phyloP scores from a whole-genome alignment of 257 asterid genomes.

The Ilex asprella region DNA sequence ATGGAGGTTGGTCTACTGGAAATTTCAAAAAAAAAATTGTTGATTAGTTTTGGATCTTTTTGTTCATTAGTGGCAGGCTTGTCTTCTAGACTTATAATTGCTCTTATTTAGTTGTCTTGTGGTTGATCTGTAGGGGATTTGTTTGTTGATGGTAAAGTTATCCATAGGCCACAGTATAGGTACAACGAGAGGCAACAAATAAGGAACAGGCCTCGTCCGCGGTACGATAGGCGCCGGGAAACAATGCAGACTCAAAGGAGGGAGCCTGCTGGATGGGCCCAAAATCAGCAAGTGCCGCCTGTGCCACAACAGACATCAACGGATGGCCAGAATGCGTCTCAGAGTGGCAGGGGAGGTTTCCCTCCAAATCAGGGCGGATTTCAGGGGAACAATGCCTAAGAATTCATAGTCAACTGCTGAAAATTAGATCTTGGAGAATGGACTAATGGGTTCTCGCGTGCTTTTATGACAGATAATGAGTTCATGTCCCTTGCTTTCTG shows the following conservation, averaged over 20 bases:
- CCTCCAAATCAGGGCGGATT: conserved; percentile 15
- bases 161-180: conserved; percentile 71
- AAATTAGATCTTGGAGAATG: too few species aligned
- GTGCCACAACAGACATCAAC: conserved; percentile 16
- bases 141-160: conserved; percentile 70
- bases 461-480: too few species aligned
- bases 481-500: too few species aligned
- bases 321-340: conserved; percentile 15
- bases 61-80: not conserved
- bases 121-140: conserved; percentile 51
- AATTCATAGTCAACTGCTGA: not conserved
- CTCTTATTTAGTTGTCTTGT: conserved; percentile 2
- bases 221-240: conserved; percentile 73
- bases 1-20: conserved; percentile 54
- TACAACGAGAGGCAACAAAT: conserved; percentile 46
- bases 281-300: conserved; percentile 21
- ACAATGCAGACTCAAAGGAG: conserved; percentile 65
- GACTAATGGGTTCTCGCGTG: too few species aligned
- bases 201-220: conserved; percentile 63
- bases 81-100: conserved; percentile 3
- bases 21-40: not conserved
- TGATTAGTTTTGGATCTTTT: not conserved
- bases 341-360: conserved; percentile 7
- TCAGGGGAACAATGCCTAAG: conserved; percentile 14
- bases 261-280: conserved; percentile 27